Percentiles rank a stretch among this genome's conserved stretches.
Conservation (phyloP, 2,329 filamentous ascomycete genomes). For the Fusarium coicis region DNA sequence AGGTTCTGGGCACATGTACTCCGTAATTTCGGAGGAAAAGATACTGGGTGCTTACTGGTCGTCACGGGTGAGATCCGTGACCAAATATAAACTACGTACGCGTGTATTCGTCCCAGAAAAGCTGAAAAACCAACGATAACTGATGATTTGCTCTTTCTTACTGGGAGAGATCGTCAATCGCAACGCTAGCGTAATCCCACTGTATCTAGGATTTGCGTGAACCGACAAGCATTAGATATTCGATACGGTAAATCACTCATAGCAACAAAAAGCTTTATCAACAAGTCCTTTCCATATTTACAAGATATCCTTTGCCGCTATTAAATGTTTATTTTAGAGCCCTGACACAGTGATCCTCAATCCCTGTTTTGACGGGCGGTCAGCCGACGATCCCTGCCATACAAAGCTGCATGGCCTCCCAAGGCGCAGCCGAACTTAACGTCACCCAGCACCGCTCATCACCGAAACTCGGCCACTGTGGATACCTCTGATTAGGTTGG, state of each 20-base stretch:
- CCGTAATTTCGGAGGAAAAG: neutral
- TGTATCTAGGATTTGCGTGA: too few relatives aligned
- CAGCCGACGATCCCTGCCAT: neutral
- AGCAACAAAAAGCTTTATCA: rapidly evolving
- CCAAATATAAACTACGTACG: neutral
- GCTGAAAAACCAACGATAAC: neutral
- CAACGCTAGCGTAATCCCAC: neutral
- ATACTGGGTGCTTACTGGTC: neutral
- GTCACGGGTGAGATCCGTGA: rapidly evolving
- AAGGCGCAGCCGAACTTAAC: neutral
- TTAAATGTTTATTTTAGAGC: neutral
- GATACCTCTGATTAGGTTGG: neutral
- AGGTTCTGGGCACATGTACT: too few relatives aligned
- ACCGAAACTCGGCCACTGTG: neutral
- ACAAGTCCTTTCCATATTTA: rapidly evolving
- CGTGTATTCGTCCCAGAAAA: neutral
- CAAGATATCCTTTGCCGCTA: neutral
- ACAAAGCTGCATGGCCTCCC: neutral
- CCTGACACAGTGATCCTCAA: too few relatives aligned
- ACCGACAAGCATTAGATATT: neutral
- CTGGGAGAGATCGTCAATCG: neutral
- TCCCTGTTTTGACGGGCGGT: neutral
- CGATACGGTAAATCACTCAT: neutral
- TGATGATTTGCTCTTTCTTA: neutral
- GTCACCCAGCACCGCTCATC: neutral